phyloP scores from a whole-genome alignment of 768 basidiomycete genomes.

The Trametes meyenii region DNA sequence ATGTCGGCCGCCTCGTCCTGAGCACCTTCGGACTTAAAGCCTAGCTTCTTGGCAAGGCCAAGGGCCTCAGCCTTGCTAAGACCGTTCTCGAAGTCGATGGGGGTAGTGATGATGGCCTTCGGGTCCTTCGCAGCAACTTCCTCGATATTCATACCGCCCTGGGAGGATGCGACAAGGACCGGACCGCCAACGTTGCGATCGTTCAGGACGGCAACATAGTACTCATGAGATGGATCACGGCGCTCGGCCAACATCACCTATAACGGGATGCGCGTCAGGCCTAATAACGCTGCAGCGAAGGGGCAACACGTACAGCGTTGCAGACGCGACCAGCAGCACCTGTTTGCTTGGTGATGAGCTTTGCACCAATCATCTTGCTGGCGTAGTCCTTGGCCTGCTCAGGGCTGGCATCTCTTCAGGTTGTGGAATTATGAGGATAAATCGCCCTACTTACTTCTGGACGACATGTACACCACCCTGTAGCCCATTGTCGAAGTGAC shows the following conservation, averaged over 20 bases:
- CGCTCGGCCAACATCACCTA: constrained; percentile 99
- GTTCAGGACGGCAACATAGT: constrained; percentile 96
- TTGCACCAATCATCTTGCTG: constrained; percentile 89
- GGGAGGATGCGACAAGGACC: constrained; percentile 90
- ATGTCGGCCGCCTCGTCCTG: constrained; percentile 89
- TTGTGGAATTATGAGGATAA: not conserved
- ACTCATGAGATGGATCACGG: constrained; percentile 91
- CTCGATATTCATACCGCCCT: constrained; percentile 99
- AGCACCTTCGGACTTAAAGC: constrained; percentile 73
- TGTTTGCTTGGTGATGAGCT: constrained; percentile 98
- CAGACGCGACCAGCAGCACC: constrained; percentile 90
- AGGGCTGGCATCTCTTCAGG: constrained; percentile 51
- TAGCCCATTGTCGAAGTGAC: constrained; percentile 92
- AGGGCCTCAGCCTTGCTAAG: constrained; percentile 73
- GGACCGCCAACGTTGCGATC: constrained; percentile 89
- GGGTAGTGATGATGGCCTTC: constrained; percentile 91
- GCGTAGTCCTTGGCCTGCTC: constrained; percentile 88
- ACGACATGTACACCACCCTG: constrained; percentile 98
- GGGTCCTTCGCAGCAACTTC: constrained; percentile 98
- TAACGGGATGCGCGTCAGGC: not conserved
- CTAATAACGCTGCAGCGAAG: not conserved
- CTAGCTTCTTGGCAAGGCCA: constrained; percentile 84
- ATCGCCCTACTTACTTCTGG: constrained; percentile 58
- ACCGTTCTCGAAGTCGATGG: constrained; percentile 84
- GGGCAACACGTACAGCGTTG: constrained; percentile 73